phyloP scores from a whole-genome alignment of 495 filamentous ascomycete species.

The Penicillium diatomitis region DNA sequence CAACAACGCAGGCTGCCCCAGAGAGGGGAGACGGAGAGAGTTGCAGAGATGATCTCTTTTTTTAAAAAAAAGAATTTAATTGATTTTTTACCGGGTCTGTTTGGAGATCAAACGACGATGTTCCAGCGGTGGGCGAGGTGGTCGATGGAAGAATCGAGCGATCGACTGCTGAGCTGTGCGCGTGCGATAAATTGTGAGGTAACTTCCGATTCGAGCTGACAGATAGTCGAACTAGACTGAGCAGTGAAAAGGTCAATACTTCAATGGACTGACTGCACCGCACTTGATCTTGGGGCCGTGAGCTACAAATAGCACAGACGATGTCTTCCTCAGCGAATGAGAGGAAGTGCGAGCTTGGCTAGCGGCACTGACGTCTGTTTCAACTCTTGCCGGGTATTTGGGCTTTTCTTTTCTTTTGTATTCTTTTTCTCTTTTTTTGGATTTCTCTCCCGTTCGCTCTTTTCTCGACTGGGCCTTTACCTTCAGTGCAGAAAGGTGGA shows the following conservation, averaged over 20 bases:
- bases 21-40: neutral
- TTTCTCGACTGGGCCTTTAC: no score
- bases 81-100: no score
- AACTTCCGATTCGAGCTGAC: no score
- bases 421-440: no score
- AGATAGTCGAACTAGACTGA: no score
- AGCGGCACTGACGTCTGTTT: slow-evolving; percentile 15
- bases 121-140: slow-evolving; percentile 3
- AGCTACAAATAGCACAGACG: slow-evolving; percentile 4
- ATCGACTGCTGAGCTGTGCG: slow-evolving; percentile 11
- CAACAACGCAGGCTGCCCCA: no score
- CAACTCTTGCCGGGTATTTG: slow-evolving; percentile 3
- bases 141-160: neutral
- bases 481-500: no score
- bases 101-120: neutral
- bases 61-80: no score
- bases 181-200: neutral
- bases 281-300: neutral
- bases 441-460: no score
- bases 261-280: no score
- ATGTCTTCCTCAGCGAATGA: slow-evolving; percentile 12
- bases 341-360: neutral
- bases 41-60: neutral
- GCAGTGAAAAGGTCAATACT: no score
- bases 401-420: neutral